Conservation (phyloP, 495 filamentous ascomycete genomes). For the Beverwykella pulmonaria region DNA sequence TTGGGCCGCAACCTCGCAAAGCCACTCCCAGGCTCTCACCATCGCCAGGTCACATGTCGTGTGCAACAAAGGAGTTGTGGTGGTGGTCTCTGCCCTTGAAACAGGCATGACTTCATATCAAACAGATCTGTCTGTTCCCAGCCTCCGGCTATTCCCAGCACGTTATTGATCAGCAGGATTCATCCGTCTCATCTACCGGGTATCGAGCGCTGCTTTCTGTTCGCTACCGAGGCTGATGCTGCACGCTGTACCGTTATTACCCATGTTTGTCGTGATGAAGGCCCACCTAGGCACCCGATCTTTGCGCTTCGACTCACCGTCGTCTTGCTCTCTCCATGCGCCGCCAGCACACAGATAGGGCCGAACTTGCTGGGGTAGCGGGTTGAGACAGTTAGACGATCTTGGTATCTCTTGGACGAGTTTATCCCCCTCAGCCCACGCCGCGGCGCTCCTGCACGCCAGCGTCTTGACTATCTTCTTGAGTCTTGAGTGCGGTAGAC, state of each 20-base stretch:
- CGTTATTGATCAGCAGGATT: slow-evolving; percentile 30
- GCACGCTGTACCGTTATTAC: slow-evolving; percentile 12
- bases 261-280: slow-evolving; percentile 19
- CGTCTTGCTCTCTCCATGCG: too few relatives aligned
- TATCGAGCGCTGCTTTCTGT: neutral
- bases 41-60: neutral
- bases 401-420: slow-evolving; percentile 12
- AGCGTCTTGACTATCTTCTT: slow-evolving; percentile 7
- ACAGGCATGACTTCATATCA: slow-evolving; percentile 30
- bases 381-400: slow-evolving; percentile 2
- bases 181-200: slow-evolving; percentile 17
- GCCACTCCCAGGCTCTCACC: neutral
- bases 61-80: neutral
- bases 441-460: neutral
- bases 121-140: neutral
- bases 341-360: too few relatives aligned
- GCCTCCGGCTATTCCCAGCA: slow-evolving; percentile 13
- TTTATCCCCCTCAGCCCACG: slow-evolving; percentile 8
- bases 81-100: neutral
- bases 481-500: slow-evolving; percentile 9
- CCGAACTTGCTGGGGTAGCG: too few relatives aligned
- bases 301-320: neutral
- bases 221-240: slow-evolving; percentile 17
- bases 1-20: slow-evolving; percentile 6
- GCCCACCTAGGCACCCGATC: neutral